These are phyloP conservation scores for Plectosphaerella sp. DNA, from an alignment of 2,329 filamentous ascomycete species.

Conservation along the genomic window DNA sequence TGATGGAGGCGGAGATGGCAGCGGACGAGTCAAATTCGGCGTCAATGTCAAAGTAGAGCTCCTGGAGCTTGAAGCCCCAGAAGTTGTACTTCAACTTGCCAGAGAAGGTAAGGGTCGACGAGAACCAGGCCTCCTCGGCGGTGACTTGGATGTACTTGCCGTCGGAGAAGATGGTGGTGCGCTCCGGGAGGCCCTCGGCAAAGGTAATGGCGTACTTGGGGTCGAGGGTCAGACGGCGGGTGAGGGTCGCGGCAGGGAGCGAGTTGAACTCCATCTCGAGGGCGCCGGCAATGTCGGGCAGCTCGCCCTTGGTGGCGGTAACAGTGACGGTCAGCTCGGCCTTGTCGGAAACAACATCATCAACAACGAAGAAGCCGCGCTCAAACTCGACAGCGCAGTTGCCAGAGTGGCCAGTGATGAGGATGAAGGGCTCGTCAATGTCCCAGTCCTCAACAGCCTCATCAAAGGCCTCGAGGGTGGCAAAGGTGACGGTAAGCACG, in stretches of 20 bases:
- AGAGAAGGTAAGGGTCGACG: conserved; percentile 31
- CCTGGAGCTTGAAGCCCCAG: conserved; percentile 22
- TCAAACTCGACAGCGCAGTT: conserved; percentile 33
- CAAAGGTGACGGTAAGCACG: conserved; percentile 13
- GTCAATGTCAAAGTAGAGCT: conserved; percentile 37
- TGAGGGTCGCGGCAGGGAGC: conserved; percentile 16
- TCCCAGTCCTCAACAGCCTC: conserved; percentile 14
- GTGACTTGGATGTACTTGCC: conserved; percentile 25
- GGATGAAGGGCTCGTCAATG: conserved; percentile 19
- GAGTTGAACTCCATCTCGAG: conserved; percentile 19
- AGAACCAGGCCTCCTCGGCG: conserved; percentile 28
- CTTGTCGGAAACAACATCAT: conserved; percentile 19
- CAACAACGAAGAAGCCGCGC: conserved; percentile 31
- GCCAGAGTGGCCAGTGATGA: conserved; percentile 37
- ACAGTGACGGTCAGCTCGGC: conserved; percentile 23
- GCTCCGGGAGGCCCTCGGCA: conserved; percentile 13
- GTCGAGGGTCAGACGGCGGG: conserved; percentile 19
- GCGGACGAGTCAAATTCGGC: conserved; percentile 29
- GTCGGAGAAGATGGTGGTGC: conserved; percentile 23
- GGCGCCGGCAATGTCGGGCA: conserved; percentile 23
- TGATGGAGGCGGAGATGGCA: conserved; percentile 27
- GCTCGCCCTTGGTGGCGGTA: conserved; percentile 21
- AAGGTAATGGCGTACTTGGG: conserved; percentile 15
- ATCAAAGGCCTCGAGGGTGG: conserved; percentile 8
- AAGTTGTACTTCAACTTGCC: conserved; percentile 37